A percentile compares a stretch with the other conserved stretches of the same genome.
phyloP scores from a whole-genome alignment of 228 moss, liverwort and hornwort genomes.

The Sphagnum fallax region DNA sequence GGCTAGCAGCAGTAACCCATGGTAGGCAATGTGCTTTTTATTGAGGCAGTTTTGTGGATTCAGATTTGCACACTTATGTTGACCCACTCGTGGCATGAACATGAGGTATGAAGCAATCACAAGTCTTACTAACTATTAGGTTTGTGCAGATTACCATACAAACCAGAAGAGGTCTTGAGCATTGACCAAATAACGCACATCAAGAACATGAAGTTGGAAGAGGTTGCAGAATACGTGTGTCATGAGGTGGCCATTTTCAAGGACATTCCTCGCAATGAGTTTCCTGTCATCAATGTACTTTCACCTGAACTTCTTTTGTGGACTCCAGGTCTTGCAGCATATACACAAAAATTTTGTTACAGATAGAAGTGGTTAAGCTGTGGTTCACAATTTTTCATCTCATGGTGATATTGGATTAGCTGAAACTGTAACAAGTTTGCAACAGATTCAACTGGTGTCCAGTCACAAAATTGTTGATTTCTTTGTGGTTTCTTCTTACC shows the following conservation, averaged over 20 bases:
- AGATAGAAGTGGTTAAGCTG: too few species aligned
- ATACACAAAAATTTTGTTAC: too few species aligned
- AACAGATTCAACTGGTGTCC: too few species aligned
- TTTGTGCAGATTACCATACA: conserved; percentile 26
- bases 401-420: too few species aligned
- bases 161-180: conserved; percentile 28
- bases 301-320: too few species aligned
- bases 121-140: neutral
- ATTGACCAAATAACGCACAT: conserved; percentile 40
- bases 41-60: neutral
- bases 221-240: conserved; percentile 36
- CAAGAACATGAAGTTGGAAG: conserved; percentile 29
- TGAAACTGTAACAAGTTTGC: too few species aligned
- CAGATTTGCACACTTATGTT: neutral
- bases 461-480: too few species aligned
- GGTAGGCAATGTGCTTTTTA: neutral
- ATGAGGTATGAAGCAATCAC: neutral
- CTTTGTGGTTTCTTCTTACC: too few species aligned
- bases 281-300: too few species aligned
- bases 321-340: too few species aligned
- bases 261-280: too few species aligned
- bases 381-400: too few species aligned
- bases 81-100: neutral
- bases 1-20: neutral
- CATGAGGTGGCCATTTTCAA: conserved; percentile 29